These are phyloP conservation scores for Malassezia obtusa DNA, from an alignment of 1,284 basidiomycete species.

Conservation along the genomic window DNA sequence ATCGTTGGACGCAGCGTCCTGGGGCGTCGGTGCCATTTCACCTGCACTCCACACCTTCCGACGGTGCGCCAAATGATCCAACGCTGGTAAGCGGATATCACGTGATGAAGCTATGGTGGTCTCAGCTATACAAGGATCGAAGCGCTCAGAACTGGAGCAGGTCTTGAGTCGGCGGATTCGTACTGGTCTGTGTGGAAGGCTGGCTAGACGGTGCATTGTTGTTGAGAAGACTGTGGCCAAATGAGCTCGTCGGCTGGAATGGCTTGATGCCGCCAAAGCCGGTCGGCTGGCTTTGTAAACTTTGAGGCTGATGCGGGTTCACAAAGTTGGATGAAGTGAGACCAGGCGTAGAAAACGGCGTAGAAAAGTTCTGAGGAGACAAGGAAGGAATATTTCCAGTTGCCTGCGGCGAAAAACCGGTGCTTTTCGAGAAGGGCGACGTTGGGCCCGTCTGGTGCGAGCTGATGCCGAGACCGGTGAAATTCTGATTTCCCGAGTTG, in stretches of 20 bases:
- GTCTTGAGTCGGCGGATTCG: slow-evolving; percentile 3
- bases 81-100: neutral
- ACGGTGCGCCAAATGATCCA: no score
- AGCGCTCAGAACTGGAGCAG: slow-evolving; percentile 11
- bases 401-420: neutral
- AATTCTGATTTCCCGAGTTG: no score
- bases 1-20: neutral
- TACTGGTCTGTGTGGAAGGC: neutral
- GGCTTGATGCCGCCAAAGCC: slow-evolving; percentile 28
- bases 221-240: slow-evolving; percentile 22
- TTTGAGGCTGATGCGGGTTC: neutral
- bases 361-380: neutral
- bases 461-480: no score
- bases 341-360: neutral
- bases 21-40: neutral
- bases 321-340: neutral
- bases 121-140: neutral
- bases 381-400: neutral
- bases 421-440: no score
- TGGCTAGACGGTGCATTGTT: neutral
- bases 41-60: neutral
- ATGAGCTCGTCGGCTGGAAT: slow-evolving; percentile 38
- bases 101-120: neutral
- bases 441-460: no score
- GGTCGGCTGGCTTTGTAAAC: neutral